A percentile compares a stretch with the other conserved stretches of the same genome.
These are phyloP conservation scores for Mortierella claussenii DNA, from an alignment of 192 early-diverging fungal species.

Conservation along the genomic window DNA sequence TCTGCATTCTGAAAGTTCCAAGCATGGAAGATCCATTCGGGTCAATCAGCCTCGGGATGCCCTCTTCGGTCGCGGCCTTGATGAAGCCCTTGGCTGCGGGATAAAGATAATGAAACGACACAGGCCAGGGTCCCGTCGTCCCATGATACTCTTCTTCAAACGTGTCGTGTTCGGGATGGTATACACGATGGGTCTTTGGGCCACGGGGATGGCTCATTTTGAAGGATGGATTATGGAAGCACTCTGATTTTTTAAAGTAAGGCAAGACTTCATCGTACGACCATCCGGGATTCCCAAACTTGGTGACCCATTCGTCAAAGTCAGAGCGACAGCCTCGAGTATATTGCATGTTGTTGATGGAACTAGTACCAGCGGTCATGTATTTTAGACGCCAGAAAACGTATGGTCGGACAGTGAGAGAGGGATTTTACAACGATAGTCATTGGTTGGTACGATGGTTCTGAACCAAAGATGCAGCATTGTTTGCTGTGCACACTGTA, in stretches of 20 bases:
- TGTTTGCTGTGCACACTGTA: neutral
- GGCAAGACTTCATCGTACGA: constrained; percentile 11
- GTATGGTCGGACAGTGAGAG: no score
- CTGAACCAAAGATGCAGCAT: neutral
- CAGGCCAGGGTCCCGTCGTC: constrained; percentile 24
- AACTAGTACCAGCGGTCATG: no score
- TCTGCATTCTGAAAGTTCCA: constrained; percentile 21
- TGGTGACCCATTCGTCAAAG: constrained; percentile 12
- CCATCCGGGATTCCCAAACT: constrained; percentile 7
- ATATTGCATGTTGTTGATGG: constrained; percentile 12
- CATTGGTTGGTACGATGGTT: neutral
- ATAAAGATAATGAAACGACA: constrained; percentile 10
- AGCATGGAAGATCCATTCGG: constrained; percentile 6
- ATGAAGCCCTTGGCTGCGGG: constrained; percentile 12
- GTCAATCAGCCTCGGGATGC: neutral
- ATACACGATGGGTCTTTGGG: neutral
- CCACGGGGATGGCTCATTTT: neutral
- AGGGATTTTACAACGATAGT: neutral
- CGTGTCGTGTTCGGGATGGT: constrained; percentile 7
- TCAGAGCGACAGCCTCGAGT: constrained; percentile 11
- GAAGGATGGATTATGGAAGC: constrained; percentile 10
- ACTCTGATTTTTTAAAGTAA: constrained; percentile 24
- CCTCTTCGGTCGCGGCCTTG: constrained; percentile 1
- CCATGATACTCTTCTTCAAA: constrained; percentile 24
- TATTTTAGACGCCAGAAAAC: no score